Conservation (phyloP, 768 basidiomycete species). For the Suillus paluster region DNA sequence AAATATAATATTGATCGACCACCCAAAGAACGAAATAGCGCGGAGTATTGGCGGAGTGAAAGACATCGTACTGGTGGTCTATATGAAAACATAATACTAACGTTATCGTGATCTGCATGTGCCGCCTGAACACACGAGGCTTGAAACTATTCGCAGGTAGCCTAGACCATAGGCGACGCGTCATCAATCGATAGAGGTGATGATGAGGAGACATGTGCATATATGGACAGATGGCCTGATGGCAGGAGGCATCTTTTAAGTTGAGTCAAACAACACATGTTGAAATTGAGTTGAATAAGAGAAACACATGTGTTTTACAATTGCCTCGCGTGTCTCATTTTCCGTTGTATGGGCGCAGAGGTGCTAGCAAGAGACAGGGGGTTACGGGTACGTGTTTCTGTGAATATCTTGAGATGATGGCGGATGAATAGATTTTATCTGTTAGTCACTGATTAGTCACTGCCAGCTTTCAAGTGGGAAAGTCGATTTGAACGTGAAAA, state of each 20-base stretch:
- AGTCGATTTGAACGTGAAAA: no score
- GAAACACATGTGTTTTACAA: not conserved
- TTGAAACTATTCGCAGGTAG: not conserved
- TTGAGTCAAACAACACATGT: not conserved
- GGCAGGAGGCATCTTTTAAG: not conserved
- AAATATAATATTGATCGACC: no score
- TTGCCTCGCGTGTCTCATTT: slow-evolving; percentile 7
- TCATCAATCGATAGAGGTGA: not conserved
- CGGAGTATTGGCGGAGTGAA: not conserved
- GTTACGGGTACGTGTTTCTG: not conserved
- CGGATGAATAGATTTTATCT: not conserved
- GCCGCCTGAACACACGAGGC: not conserved
- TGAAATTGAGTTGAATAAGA: not conserved
- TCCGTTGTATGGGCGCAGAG: not conserved
- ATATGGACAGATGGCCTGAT: not conserved
- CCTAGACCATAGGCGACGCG: not conserved
- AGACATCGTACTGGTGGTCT: not conserved
- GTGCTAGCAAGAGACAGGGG: slow-evolving; percentile 3
- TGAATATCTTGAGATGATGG: not conserved
- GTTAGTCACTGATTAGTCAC: not conserved
- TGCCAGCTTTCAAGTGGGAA: not conserved
- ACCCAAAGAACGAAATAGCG: not conserved
- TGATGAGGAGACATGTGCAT: no score
- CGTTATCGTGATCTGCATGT: not conserved
- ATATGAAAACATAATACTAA: not conserved